Evolutionary conservation across 139 green algal species (phyloP), one percentile per base, ranked within the genome.

Genomic region (Picocystis salinarum): DNA sequence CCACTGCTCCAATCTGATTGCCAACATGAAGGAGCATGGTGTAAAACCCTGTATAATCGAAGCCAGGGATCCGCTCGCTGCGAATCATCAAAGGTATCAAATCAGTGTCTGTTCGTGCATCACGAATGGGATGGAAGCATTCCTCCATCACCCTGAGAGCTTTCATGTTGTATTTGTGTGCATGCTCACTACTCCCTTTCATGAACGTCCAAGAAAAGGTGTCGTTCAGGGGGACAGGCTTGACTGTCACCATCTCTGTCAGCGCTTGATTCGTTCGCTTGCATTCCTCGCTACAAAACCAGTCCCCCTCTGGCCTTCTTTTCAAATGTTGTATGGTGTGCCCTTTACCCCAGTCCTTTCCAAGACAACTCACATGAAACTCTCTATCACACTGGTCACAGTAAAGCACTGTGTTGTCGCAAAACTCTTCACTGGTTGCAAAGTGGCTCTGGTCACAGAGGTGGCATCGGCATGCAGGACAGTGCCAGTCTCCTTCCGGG

Each of bases 301-400:
- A 68, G 3, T 46, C 25, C n/a, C 59, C 59, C 7, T 56, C n/a
- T 9, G 59, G 59, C 2, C 56, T 17, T n/a, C 31, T 13, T 11
- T 39, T 53, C 25, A 66, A 20, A 4, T 33, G 23, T n/a, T n/a
- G n/a, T n/a, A n/a, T n/a, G n/a, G n/a, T n/a, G n/a, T n/a, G n/a
- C n/a, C n/a, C n/a, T 5, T 23, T 15, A 6, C 26, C 48, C 5
- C 45, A 22, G 31, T 39, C 19, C 23, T 33, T 31, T n/a, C 31
- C 25, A 13, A 69, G 29, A 25, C 59, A 68, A 19, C 29, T 42
- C 28, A 67, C 56, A 23, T 68, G 59, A 52, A 70, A 69, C 31
- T 69, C 59, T 13, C 59, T 41, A 23, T 69, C 55, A 46, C 59
- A 69, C 57, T 69, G 50, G 58, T 69, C 59, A 34, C 59, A 69